These are phyloP conservation scores for Pycnococcus provasolii DNA, from an alignment of 139 green algal species.

Conservation along the genomic window DNA sequence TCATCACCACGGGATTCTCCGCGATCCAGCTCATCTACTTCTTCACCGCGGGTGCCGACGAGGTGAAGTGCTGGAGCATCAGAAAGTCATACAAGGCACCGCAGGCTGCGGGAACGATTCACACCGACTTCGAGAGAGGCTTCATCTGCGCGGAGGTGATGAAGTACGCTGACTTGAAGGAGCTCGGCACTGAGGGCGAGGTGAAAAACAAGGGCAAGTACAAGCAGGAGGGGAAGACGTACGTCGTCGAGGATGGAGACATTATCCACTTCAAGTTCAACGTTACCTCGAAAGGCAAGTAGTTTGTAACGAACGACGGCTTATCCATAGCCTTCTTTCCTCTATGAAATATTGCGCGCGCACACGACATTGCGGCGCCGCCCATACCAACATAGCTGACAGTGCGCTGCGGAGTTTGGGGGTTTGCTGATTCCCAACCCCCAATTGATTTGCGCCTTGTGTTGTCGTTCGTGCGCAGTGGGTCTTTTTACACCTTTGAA, in stretches of 20 bases:
- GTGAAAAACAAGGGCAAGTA: slow-evolving; percentile 94
- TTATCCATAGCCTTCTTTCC: too few relatives aligned
- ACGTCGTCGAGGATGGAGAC: slow-evolving; percentile 79
- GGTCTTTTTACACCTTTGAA: too few relatives aligned
- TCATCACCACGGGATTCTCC: slow-evolving; percentile 90
- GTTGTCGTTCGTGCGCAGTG: too few relatives aligned
- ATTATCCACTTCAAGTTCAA: slow-evolving; percentile 95
- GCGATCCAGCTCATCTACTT: slow-evolving; percentile 95
- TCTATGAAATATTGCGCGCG: too few relatives aligned
- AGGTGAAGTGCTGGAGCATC: slow-evolving; percentile 92
- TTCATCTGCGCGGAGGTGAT: slow-evolving; percentile 98
- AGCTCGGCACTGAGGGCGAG: slow-evolving; percentile 48
- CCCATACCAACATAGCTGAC: too few relatives aligned
- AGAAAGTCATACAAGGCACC: slow-evolving; percentile 56
- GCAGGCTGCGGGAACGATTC: slow-evolving; percentile 87
- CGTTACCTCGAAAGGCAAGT: slow-evolving; percentile 46
- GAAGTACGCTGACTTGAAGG: slow-evolving; percentile 65
- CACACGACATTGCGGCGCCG: too few relatives aligned
- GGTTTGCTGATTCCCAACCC: too few relatives aligned
- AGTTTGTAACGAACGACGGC: not conserved
- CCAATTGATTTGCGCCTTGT: too few relatives aligned
- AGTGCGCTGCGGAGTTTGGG: too few relatives aligned
- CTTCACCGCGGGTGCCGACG: slow-evolving; percentile 91
- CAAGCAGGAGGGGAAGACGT: slow-evolving; percentile 92
- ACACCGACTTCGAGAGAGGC: slow-evolving; percentile 95